Percentiles rank a stretch among this genome's conserved stretches.
Evolutionary conservation across 2,329 filamentous ascomycete genomes (phyloP).

Genomic region (Pseudogymnoascus sp.): DNA sequence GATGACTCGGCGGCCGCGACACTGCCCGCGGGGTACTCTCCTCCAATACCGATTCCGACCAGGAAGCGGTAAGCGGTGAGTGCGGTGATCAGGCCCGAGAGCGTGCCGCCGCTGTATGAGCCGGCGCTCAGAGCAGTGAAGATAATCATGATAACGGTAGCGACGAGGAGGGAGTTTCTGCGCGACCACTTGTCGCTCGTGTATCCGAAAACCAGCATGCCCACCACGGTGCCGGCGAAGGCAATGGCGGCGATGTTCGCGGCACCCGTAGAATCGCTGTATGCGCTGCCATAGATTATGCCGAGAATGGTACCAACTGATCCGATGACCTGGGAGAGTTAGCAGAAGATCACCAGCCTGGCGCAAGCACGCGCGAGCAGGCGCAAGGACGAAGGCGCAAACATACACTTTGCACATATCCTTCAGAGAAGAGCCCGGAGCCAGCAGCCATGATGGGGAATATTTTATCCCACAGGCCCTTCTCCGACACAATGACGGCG

Average conservation of each 20-base stretch:
- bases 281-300: conserved; percentile 62
- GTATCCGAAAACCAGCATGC: conserved; percentile 74
- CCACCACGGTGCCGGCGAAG: conserved; percentile 79
- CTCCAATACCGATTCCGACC: conserved; percentile 69
- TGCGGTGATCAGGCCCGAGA: conserved; percentile 66
- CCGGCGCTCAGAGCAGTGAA: conserved; percentile 76
- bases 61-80: conserved; percentile 82
- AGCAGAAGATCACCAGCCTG: background rate
- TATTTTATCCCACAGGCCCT: background rate
- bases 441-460: conserved; percentile 78
- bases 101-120: conserved; percentile 65
- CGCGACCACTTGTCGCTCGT: conserved; percentile 78
- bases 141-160: conserved; percentile 75
- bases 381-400: background rate
- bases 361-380: background rate
- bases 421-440: conserved; percentile 83
- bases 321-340: conserved; percentile 62
- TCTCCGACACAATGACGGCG: background rate
- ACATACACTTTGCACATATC: conserved; percentile 78
- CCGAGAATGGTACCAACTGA: conserved; percentile 73
- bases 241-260: conserved; percentile 74
- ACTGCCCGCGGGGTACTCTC: conserved; percentile 75
- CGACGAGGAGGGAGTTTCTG: conserved; percentile 71
- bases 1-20: conserved; percentile 80
- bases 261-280: conserved; percentile 59